Conservation (phyloP, 2,329 filamentous ascomycete species). For the Myriangium duriaei region DNA sequence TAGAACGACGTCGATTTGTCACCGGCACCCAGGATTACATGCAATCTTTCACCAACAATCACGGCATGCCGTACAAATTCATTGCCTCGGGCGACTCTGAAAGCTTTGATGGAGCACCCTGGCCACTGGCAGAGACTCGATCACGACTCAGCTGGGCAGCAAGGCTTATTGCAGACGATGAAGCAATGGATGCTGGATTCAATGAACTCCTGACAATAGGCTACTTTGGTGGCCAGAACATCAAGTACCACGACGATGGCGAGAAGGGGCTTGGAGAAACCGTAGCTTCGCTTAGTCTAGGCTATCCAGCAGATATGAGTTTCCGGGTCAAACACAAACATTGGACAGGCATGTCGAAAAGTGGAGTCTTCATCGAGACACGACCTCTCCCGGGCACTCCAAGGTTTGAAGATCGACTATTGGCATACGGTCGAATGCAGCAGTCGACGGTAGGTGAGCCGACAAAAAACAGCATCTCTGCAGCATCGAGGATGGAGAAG, state of each 20-base stretch:
- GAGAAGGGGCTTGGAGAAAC: constrained; percentile 50
- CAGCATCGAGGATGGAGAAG: constrained; percentile 8
- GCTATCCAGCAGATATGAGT: constrained; percentile 45
- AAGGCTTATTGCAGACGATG: constrained; percentile 26
- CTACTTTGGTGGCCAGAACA: constrained; percentile 49
- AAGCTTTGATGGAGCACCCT: constrained; percentile 38
- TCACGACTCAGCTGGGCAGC: constrained; percentile 46
- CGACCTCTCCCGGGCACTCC: constrained; percentile 20
- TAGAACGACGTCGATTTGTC: constrained; percentile 18
- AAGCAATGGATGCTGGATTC: constrained; percentile 29
- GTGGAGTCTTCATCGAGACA: constrained; percentile 1
- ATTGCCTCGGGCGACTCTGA: constrained; percentile 41
- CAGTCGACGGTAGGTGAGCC: too few species aligned
- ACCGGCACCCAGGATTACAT: constrained; percentile 18
- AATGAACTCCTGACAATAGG: constrained; percentile 53
- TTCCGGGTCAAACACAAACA: constrained; percentile 45
- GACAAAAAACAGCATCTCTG: background rate
- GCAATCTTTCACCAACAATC: constrained; percentile 23
- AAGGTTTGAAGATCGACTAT: constrained; percentile 24
- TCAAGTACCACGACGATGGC: constrained; percentile 56
- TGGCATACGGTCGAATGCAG: constrained; percentile 20
- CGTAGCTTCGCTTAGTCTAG: constrained; percentile 50
- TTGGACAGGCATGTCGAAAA: constrained; percentile 22
- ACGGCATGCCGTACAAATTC: constrained; percentile 55
- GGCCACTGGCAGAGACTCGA: constrained; percentile 37